Evolutionary conservation across 2,329 filamentous ascomycete species (phyloP), one percentile per base, ranked within the genome.

Genomic region (Cladophialophora exuberans): DNA sequence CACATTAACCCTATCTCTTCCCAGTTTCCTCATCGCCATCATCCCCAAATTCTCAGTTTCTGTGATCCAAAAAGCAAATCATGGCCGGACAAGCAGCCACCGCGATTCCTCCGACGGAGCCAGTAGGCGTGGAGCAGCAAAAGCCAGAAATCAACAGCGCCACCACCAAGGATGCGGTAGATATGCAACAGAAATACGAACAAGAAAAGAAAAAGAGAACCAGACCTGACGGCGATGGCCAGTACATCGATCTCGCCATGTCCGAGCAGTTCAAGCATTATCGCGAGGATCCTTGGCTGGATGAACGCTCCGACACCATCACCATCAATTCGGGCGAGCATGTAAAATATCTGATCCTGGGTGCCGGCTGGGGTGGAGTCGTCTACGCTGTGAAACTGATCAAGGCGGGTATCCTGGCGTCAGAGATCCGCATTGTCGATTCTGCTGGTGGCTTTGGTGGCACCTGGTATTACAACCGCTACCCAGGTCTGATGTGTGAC

Each of bases 401-500:
- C 18, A 52, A 56, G 23, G 36, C 39, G 18, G 57, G 54, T 15
- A 51, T 57, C 28, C 45, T 33, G 10, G 33, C 35, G n/a, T 49
- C 46, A 3, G 33, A 62, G 22, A 30, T 64, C 3, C 42, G 49
- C 13, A 54, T 60, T n/a, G 38, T 60, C 18, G 63, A 65, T 17
- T 44, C 67, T 15, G 76, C 75, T 3, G 74, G 73, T 26, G 75
- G 73, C 4, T 77, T 76, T 61, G 76, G 76, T 1, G 65, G 65
- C 0, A 65, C 63, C 0, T 79, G 76, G 68, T 79, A 76, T 57
- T 78, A 73, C 72, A 78, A 79, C 47, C 67, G 73, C 3, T 79
- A 79, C 54, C 76, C 77, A 3, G 77, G 77, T 1, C 57, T 77
- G 3, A 69, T 68, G 64, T 85, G 82, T 65, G 83, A 86, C 61